Evolutionary conservation across 2,329 filamentous ascomycete genomes (phyloP).

Genomic region (Beauveria sp.): DNA sequence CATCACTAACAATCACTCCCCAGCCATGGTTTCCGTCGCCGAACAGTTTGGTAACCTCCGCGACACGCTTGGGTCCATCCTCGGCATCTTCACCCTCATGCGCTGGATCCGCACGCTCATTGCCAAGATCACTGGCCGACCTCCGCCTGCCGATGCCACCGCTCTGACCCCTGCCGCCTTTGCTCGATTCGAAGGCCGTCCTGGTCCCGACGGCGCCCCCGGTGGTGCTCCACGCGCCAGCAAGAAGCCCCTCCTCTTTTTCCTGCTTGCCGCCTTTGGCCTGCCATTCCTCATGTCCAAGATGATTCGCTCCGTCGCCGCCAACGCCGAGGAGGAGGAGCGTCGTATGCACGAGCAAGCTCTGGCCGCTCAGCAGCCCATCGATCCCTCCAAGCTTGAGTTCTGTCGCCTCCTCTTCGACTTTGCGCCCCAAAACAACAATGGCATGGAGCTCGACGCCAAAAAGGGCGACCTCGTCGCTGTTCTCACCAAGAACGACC

Average conservation of each 20-base stretch:
- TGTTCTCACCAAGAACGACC: conserved; percentile 86
- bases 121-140: conserved; percentile 86
- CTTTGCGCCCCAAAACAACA: conserved; percentile 71
- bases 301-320: conserved; percentile 77
- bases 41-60: conserved; percentile 93
- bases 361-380: conserved; percentile 42
- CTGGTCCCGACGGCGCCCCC: conserved; percentile 54
- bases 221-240: conserved; percentile 63
- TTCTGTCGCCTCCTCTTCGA: conserved; percentile 95
- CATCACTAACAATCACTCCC: conserved; percentile 8
- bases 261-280: conserved; percentile 87
- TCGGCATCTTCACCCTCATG: conserved; percentile 93
- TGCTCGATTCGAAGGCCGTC: conserved; percentile 73
- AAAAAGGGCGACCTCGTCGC: conserved; percentile 95
- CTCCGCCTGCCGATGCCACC: conserved; percentile 77
- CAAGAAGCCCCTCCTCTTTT: conserved; percentile 93
- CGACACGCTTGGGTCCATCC: conserved; percentile 84
- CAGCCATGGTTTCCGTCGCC: conserved; percentile 95
- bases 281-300: conserved; percentile 96
- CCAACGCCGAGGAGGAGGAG: conserved; percentile 78
- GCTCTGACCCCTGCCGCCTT: conserved; percentile 87
- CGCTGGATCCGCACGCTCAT: conserved; percentile 89
- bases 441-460: conserved; percentile 75
- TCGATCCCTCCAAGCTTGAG: conserved; percentile 87
- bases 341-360: conserved; percentile 44